Evolutionary conservation across 106 monocot genomes (phyloP), one percentile per base, ranked within the genome.

Genomic region (Triglochin maritima): DNA sequence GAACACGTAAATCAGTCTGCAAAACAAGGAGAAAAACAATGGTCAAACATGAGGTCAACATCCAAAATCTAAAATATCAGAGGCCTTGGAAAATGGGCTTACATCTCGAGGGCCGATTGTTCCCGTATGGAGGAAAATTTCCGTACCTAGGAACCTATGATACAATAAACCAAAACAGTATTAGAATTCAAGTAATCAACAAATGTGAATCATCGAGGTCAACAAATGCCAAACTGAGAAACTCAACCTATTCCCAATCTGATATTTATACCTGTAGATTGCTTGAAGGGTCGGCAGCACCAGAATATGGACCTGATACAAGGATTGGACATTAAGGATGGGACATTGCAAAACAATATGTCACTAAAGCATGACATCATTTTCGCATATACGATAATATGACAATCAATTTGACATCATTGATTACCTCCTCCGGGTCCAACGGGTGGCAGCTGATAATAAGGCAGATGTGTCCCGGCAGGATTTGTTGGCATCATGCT

Each of bases 371-470:
- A 46, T 62, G 9, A 45, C 17, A 12, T 44, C 3, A 62, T 4
- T 4, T 45, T n/a, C 43, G 5, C 46, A 29, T 13, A n/a, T 12
- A 44, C 44, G 2, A 16, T 9, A 60, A 16, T 9, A 60, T 46
- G 62, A 45, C 12, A 45, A 12, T 29, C 62, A 46, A 45, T 13
- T 4, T 60, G 5, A 44, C 12, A 45, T 10, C 45, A 12, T 62
- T 11, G 11, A 59, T 11, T 71, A 61, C 72, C 72, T 13, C 62
- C 43, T 14, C 50, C 44, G 44, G 62, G 63, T 47, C 62, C 72
- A 50, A 53, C 62, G 54, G 41, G 49, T n/a, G 14, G 52, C 9
- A 44, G 50, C 2, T 72, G 72, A 72, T 72, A 46, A 50, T 72
- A 52, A 9, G 60, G 59, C 3, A 46, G 17, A 51, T 51, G 17